Percentiles rank a stretch among this genome's conserved stretches.
Evolutionary conservation across 164 flowering plant genomes (phyloP).

Genomic region (Berberis thunbergii): DNA sequence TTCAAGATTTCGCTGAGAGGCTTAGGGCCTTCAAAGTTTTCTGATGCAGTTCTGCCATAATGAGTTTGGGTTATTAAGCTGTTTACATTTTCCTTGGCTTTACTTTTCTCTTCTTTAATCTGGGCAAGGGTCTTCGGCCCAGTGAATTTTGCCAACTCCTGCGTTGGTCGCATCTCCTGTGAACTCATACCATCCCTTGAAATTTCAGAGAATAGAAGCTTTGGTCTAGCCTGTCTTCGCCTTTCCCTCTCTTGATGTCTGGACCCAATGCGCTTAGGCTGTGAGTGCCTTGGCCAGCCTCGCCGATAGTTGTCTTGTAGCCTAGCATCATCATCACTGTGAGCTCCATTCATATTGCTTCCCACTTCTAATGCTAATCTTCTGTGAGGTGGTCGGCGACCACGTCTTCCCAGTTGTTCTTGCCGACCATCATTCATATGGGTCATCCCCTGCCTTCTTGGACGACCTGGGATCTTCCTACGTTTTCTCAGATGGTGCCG

Average conservation of each 20-base stretch:
- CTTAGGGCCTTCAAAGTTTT: conserved; percentile 48
- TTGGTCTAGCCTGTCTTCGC: conserved; percentile 15
- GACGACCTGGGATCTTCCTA: conserved; percentile 19
- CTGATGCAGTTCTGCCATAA: conserved; percentile 3
- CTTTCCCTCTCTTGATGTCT: conserved; percentile 20
- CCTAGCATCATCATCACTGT: conserved; percentile 9
- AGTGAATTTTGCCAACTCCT: conserved; percentile 24
- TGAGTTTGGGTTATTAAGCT: conserved; percentile 7
- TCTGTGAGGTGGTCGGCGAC: conserved; percentile 11
- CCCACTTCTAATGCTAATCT: conserved; percentile 33
- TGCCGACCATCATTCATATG: conserved; percentile 8
- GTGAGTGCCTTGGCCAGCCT: conserved; percentile 15
- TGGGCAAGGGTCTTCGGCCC: conserved; percentile 60
- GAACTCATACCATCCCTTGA: conserved; percentile 14
- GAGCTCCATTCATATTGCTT: conserved; percentile 14
- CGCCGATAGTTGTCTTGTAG: conserved; percentile 4
- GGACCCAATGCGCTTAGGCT: conserved; percentile 7
- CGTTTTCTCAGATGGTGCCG: conserved; percentile 37
- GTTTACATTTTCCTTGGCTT: conserved; percentile 19
- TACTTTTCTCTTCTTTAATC: conserved; percentile 51
- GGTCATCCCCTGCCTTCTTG: conserved; percentile 20
- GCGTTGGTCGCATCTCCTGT: conserved; percentile 16
- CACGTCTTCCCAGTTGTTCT: conserved; percentile 17
- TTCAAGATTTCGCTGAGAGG: conserved; percentile 45
- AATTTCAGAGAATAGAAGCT: conserved; percentile 17